phyloP scores from a whole-genome alignment of 129 eudicot genomes.

The Centella asiatica region DNA sequence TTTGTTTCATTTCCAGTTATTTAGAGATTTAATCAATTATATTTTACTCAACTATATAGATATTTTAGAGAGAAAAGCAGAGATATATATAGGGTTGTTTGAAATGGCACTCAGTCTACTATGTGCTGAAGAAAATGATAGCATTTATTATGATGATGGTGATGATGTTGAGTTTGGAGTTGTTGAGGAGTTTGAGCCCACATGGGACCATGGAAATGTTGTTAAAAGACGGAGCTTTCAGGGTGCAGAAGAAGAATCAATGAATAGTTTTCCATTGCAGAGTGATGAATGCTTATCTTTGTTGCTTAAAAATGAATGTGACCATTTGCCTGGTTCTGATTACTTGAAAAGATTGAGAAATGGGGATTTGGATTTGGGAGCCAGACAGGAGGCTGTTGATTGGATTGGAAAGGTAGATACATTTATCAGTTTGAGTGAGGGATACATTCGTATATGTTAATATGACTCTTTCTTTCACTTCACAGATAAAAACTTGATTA shows the following conservation, averaged over 20 bases:
- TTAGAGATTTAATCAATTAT: too few species aligned
- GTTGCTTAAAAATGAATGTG: slow-evolving; percentile 45
- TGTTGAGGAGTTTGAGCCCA: slow-evolving; percentile 24
- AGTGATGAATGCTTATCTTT: slow-evolving; percentile 44
- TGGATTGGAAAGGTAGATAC: slow-evolving; percentile 75
- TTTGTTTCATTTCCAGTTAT: slow-evolving; percentile 1
- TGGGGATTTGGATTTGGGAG: slow-evolving; percentile 52
- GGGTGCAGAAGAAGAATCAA: slow-evolving; percentile 16
- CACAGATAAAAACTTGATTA: not conserved
- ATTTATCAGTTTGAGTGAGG: not conserved
- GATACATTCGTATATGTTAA: not conserved
- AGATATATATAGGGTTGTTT: too few species aligned
- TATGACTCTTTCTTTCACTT: not conserved
- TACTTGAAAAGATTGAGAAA: slow-evolving; percentile 44
- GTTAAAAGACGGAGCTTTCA: slow-evolving; percentile 24
- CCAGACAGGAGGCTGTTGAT: slow-evolving; percentile 55
- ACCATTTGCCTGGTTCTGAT: slow-evolving; percentile 49
- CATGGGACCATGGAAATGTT: slow-evolving; percentile 14
- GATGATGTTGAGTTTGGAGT: slow-evolving; percentile 18
- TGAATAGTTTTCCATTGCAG: slow-evolving; percentile 29
- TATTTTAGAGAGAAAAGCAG: too few species aligned
- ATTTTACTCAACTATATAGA: not conserved
- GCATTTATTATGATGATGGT: slow-evolving; percentile 32
- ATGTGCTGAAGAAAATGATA: slow-evolving; percentile 55
- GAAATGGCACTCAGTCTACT: slow-evolving; percentile 59